Percentiles rank a stretch among this genome's conserved stretches.
Evolutionary conservation across 2,329 filamentous ascomycete genomes (phyloP).

Genomic region (Graphiopsis chlorocephala): DNA sequence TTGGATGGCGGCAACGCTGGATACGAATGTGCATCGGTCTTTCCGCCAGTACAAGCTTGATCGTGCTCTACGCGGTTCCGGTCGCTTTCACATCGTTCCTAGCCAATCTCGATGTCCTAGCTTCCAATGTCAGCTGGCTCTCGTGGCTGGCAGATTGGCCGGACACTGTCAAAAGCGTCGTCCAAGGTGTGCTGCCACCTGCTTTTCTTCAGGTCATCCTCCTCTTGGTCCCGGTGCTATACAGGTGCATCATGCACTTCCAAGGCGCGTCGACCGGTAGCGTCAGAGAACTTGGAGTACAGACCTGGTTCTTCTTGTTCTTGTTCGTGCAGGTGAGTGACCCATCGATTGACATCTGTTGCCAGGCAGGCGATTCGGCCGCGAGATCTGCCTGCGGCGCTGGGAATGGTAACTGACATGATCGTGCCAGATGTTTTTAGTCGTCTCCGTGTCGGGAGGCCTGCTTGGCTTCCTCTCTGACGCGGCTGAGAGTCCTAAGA

Average conservation of each 20-base stretch:
- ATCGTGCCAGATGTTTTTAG: conserved; percentile 65
- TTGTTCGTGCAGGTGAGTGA: conserved; percentile 70
- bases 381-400: neutral
- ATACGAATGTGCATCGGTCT: conserved; percentile 66
- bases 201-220: conserved; percentile 73
- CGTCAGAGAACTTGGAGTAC: conserved; percentile 74
- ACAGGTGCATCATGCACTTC: conserved; percentile 68
- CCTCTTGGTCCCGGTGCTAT: conserved; percentile 74
- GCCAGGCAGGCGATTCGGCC: neutral
- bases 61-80: conserved; percentile 85
- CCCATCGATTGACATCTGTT: too few relatives aligned
- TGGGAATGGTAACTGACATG: neutral
- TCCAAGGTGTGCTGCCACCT: conserved; percentile 86
- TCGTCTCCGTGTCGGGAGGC: conserved; percentile 81
- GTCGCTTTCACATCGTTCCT: conserved; percentile 84
- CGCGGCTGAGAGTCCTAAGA: conserved; percentile 63
- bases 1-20: conserved; percentile 91
- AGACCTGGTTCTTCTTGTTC: conserved; percentile 90
- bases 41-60: conserved; percentile 66
- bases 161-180: conserved; percentile 57
- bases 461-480: conserved; percentile 63
- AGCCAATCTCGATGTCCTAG: conserved; percentile 71
- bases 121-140: conserved; percentile 66
- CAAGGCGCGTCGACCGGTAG: conserved; percentile 82
- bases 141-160: conserved; percentile 66